These are phyloP conservation scores for Hyaloscypha variabilis DNA, from an alignment of 495 filamentous ascomycete genomes.

Conservation along the genomic window DNA sequence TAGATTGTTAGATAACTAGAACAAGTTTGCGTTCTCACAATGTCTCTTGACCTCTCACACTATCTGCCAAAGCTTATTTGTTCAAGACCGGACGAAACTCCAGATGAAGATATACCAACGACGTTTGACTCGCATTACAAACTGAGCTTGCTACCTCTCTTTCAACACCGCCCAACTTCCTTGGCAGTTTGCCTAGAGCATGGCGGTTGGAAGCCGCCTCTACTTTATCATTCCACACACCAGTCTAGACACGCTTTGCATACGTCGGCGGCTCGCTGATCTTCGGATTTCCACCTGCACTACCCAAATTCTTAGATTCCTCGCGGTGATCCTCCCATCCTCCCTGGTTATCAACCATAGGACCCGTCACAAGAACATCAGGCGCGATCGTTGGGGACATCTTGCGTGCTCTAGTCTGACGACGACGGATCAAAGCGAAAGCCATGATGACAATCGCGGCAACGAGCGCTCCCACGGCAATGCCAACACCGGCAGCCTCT, in stretches of 20 bases:
- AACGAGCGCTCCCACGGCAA: background rate
- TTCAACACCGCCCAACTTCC: too few relatives aligned
- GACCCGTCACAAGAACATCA: background rate
- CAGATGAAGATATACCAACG: too few relatives aligned
- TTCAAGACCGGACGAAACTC: too few relatives aligned
- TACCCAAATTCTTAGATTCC: background rate
- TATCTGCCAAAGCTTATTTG: too few relatives aligned
- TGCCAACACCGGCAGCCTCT: background rate
- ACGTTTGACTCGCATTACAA: too few relatives aligned
- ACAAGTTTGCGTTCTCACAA: too few relatives aligned
- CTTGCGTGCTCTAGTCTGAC: background rate
- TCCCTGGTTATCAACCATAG: background rate
- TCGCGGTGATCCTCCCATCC: background rate
- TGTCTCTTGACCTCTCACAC: too few relatives aligned
- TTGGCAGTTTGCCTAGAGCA: too few relatives aligned
- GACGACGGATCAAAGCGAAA: background rate
- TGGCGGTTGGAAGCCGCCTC: too few relatives aligned
- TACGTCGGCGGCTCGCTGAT: background rate
- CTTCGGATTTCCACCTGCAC: background rate
- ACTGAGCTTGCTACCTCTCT: too few relatives aligned
- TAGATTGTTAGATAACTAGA: too few relatives aligned
- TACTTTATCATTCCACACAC: too few relatives aligned
- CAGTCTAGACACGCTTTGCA: background rate
- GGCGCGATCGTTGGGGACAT: background rate
- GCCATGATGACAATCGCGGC: background rate